Evolutionary conservation across 257 asterid genomes (phyloP).

Genomic region (Penstemon barbatus): DNA sequence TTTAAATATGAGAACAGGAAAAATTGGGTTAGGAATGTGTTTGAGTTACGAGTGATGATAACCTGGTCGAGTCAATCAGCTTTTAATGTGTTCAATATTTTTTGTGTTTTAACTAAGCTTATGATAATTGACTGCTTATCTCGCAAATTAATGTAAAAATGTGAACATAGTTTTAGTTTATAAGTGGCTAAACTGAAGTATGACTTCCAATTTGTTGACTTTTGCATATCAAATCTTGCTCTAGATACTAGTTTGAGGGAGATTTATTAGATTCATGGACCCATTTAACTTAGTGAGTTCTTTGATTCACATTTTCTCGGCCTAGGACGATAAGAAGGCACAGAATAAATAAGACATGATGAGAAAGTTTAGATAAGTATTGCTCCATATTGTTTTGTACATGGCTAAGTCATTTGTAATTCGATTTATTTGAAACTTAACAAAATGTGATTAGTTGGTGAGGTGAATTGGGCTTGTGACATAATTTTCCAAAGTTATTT

Average conservation of each 20-base stretch:
- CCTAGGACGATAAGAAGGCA: neutral
- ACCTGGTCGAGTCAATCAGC: neutral
- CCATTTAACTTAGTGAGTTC: too few species aligned
- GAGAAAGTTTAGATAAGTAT: neutral
- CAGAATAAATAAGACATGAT: neutral
- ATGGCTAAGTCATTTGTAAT: neutral
- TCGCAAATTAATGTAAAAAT: too few species aligned
- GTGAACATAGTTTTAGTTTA: too few species aligned
- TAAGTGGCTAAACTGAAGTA: too few species aligned
- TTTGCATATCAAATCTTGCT: too few species aligned
- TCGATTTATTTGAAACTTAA: too few species aligned
- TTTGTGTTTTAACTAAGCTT: too few species aligned
- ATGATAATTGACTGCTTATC: too few species aligned
- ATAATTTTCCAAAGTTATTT: neutral
- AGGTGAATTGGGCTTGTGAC: neutral
- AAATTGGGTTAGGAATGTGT: neutral
- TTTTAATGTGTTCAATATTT: neutral
- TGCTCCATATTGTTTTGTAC: neutral
- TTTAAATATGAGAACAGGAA: slow-evolving; percentile 5
- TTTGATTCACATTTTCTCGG: too few species aligned
- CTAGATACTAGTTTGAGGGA: too few species aligned
- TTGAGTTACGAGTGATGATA: neutral
- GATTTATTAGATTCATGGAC: too few species aligned
- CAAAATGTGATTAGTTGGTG: neutral
- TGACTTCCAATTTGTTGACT: too few species aligned